These are phyloP conservation scores for Cryptococcus depauperatus DNA, from an alignment of 1,284 basidiomycete species.

Conservation along the genomic window DNA sequence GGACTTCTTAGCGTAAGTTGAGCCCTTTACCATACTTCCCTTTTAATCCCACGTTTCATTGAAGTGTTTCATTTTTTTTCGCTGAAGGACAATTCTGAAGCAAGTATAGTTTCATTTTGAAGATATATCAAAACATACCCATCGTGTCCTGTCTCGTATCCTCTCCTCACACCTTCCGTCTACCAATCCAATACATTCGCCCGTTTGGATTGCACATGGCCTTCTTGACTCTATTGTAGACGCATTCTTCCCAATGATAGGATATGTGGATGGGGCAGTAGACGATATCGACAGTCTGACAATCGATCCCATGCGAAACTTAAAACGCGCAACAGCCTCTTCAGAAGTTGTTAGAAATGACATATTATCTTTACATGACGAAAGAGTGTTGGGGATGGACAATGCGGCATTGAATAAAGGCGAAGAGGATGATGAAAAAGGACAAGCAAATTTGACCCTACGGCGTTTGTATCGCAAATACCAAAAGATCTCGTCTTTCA, in stretches of 20 bases:
- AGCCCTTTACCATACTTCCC: too few relatives aligned
- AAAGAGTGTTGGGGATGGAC: neutral
- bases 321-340: constrained; percentile 14
- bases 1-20: constrained; percentile 74
- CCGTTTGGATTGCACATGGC: constrained; percentile 92
- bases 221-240: constrained; percentile 91
- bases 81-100: neutral
- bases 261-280: constrained; percentile 75
- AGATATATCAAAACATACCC: constrained; percentile 78
- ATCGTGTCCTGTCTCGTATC: constrained; percentile 67
- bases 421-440: neutral
- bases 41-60: too few relatives aligned
- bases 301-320: constrained; percentile 42
- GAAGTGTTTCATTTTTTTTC: too few relatives aligned
- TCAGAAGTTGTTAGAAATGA: neutral
- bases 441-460: neutral
- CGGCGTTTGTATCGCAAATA: neutral
- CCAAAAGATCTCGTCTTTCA: neutral
- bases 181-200: constrained; percentile 52
- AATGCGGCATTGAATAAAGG: neutral
- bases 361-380: neutral
- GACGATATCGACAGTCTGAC: constrained; percentile 68
- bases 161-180: constrained; percentile 40
- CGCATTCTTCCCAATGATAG: constrained; percentile 80
- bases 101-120: constrained; percentile 75